Conservation (phyloP, 2,329 filamentous ascomycete genomes). For the Arthroderma uncinatum region DNA sequence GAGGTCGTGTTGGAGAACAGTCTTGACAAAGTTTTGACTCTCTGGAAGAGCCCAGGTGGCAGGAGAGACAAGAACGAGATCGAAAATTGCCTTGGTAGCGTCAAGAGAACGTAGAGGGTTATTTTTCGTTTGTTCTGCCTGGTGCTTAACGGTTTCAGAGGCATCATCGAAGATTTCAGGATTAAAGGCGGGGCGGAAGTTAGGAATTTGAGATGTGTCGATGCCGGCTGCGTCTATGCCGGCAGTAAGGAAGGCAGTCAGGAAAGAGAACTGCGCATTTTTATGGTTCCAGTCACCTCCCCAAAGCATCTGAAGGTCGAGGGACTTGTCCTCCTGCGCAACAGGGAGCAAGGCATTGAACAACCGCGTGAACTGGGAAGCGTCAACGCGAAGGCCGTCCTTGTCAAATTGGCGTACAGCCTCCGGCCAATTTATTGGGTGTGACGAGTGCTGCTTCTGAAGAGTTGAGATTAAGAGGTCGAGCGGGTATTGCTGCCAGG, state of each 20-base stretch:
- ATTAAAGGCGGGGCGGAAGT: conserved; percentile 66
- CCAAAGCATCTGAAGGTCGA: conserved; percentile 85
- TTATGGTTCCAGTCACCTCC: conserved; percentile 77
- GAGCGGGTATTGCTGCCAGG: conserved; percentile 52
- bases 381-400: conserved; percentile 61
- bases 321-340: conserved; percentile 49
- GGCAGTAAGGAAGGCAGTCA: conserved; percentile 73
- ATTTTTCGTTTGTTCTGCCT: conserved; percentile 58
- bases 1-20: conserved; percentile 46
- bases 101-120: conserved; percentile 83
- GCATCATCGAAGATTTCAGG: conserved; percentile 51
- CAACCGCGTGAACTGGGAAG: conserved; percentile 67
- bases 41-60: conserved; percentile 47
- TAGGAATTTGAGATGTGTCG: conserved; percentile 74
- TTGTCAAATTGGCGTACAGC: conserved; percentile 74
- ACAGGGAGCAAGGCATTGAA: conserved; percentile 69
- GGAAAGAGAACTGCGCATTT: conserved; percentile 85
- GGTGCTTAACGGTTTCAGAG: conserved; percentile 47
- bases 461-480: conserved; percentile 55
- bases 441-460: conserved; percentile 44
- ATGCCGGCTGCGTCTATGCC: conserved; percentile 38
- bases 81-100: conserved; percentile 59
- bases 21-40: conserved; percentile 47
- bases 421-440: conserved; percentile 53
- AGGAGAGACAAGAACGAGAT: conserved; percentile 49